These are phyloP conservation scores for Oemleria cerasiformis DNA, from an alignment of 306 rosid species.

Conservation along the genomic window DNA sequence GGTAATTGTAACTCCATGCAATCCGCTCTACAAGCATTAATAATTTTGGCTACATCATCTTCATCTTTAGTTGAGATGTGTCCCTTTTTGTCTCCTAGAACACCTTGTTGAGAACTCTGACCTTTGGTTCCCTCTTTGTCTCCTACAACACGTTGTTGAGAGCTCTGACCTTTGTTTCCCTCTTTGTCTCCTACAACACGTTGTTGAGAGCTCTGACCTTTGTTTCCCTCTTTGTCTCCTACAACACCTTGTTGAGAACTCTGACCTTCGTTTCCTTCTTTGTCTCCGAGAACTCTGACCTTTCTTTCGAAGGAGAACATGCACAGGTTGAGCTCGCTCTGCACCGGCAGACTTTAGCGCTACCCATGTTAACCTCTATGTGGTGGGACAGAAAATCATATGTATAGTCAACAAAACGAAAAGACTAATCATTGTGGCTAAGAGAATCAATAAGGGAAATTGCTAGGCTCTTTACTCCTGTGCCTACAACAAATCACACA, in stretches of 20 bases:
- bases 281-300: neutral
- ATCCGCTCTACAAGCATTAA: neutral
- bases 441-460: too few relatives aligned
- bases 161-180: neutral
- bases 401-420: too few relatives aligned
- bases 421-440: too few relatives aligned
- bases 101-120: too few relatives aligned
- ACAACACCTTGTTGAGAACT: too few relatives aligned
- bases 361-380: conserved; percentile 4
- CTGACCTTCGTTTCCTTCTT: neutral
- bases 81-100: neutral
- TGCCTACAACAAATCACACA: too few relatives aligned
- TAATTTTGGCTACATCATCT: neutral
- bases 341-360: conserved; percentile 13
- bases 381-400: neutral
- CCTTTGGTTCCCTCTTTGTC: too few relatives aligned
- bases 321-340: neutral
- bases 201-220: too few relatives aligned
- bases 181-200: neutral
- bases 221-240: neutral
- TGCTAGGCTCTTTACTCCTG: too few relatives aligned
- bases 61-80: neutral
- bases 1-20: neutral
- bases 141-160: neutral
- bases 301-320: neutral